These are phyloP conservation scores for Quercus bicolor DNA, from an alignment of 306 rosid species.

Conservation along the genomic window DNA sequence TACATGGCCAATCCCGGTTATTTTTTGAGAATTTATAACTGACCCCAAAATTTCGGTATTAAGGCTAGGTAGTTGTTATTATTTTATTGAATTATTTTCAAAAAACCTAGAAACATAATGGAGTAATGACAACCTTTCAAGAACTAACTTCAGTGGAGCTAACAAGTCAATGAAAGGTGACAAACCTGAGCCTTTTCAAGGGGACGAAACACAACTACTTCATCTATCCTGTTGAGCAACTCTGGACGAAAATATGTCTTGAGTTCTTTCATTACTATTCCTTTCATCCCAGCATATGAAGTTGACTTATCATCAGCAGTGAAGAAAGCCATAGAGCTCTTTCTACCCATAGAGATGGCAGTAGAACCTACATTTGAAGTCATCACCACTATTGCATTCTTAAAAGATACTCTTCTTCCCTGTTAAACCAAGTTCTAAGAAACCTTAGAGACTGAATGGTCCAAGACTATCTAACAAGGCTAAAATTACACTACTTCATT, in stretches of 20 bases:
- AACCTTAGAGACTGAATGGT: slow-evolving; percentile 17
- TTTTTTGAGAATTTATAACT: too few species aligned
- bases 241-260: slow-evolving; percentile 88
- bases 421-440: slow-evolving; percentile 32
- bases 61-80: too few species aligned
- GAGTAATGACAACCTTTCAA: neutral
- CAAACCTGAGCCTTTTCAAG: slow-evolving; percentile 84
- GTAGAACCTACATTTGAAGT: slow-evolving; percentile 93
- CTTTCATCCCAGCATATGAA: slow-evolving; percentile 68
- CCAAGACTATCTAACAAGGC: neutral
- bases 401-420: slow-evolving; percentile 88
- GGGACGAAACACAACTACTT: slow-evolving; percentile 80
- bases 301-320: slow-evolving; percentile 49
- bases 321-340: slow-evolving; percentile 62
- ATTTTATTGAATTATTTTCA: neutral
- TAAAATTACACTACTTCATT: neutral
- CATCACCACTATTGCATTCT: slow-evolving; percentile 85
- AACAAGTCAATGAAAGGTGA: slow-evolving; percentile 12
- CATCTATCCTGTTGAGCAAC: slow-evolving; percentile 87
- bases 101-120: neutral
- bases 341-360: slow-evolving; percentile 75
- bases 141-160: neutral
- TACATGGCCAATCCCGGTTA: too few species aligned
- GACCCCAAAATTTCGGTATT: too few species aligned
- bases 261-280: slow-evolving; percentile 75